A percentile compares a stretch with the other conserved stretches of the same genome.
phyloP scores from a whole-genome alignment of 2,329 filamentous ascomycete genomes.

The Colletotrichum tropicale region DNA sequence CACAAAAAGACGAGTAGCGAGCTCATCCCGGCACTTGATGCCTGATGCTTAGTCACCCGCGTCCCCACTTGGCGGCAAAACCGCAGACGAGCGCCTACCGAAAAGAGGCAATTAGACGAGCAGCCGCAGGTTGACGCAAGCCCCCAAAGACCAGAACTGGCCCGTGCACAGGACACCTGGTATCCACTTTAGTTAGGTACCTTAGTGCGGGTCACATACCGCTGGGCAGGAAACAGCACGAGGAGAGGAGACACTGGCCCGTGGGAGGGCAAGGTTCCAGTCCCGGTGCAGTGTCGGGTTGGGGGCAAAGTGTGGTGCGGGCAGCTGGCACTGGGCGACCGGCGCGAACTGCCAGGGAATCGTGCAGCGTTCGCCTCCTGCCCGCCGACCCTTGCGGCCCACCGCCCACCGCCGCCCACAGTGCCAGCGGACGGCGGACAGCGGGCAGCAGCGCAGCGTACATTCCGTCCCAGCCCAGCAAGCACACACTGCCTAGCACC shows the following conservation, averaged over 20 bases:
- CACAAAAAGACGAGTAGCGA: not conserved
- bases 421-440: not conserved
- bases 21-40: not conserved
- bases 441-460: conserved; percentile 1
- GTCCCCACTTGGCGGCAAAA: not conserved
- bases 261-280: not conserved
- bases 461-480: conserved; percentile 18
- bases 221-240: not conserved
- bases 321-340: not conserved
- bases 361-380: not conserved
- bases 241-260: not conserved
- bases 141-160: not conserved
- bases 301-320: not conserved
- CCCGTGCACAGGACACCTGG: not conserved
- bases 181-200: not conserved
- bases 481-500: not conserved
- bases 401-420: not conserved
- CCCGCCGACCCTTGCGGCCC: not conserved
- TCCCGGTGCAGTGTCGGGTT: not conserved
- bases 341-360: not conserved
- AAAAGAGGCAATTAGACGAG: conserved; percentile 17
- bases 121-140: conserved; percentile 18
- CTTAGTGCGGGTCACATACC: not conserved
- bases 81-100: conserved; percentile 6
- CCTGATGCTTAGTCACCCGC: not conserved